Conservation (phyloP, 805 yeast species). For the Cyberlindnera saturnus region DNA sequence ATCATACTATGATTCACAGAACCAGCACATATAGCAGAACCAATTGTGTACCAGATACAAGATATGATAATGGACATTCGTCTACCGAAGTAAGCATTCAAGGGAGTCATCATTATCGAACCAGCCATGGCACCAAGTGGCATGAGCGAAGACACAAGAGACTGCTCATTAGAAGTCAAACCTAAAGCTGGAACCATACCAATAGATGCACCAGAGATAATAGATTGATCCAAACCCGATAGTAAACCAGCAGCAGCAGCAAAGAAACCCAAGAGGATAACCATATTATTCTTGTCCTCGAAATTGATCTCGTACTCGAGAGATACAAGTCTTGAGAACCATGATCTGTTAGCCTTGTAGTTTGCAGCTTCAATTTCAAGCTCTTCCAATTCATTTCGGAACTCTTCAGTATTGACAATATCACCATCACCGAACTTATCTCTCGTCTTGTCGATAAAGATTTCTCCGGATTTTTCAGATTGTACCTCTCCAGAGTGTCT, state of each 20-base stretch:
- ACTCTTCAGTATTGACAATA: slow-evolving; percentile 25
- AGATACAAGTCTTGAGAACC: slow-evolving; percentile 31
- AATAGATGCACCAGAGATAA: slow-evolving; percentile 57
- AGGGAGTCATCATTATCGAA: slow-evolving; percentile 52
- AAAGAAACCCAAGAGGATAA: slow-evolving; percentile 44
- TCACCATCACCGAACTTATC: slow-evolving; percentile 12
- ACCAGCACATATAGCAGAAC: slow-evolving; percentile 55
- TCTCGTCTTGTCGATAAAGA: slow-evolving; percentile 9
- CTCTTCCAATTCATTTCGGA: slow-evolving; percentile 32
- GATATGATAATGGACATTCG: slow-evolving; percentile 48
- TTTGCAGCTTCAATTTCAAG: slow-evolving; percentile 25
- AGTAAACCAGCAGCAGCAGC: slow-evolving; percentile 61
- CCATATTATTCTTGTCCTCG: slow-evolving; percentile 40
- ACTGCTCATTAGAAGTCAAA: slow-evolving; percentile 37
- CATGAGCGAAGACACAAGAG: slow-evolving; percentile 54
- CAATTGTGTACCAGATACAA: slow-evolving; percentile 54
- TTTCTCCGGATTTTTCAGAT: background rate
- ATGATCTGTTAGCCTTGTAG: slow-evolving; percentile 26
- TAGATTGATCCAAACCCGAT: slow-evolving; percentile 63
- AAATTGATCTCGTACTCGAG: slow-evolving; percentile 37
- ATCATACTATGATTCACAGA: slow-evolving; percentile 39
- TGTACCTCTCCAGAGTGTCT: background rate
- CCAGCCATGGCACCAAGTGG: slow-evolving; percentile 69
- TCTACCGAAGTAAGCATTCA: slow-evolving; percentile 51
- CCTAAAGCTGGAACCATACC: slow-evolving; percentile 39